Base-by-base conservation (phyloP, 2,329 filamentous ascomycete species). In the Venturia oleaginea region DNA sequence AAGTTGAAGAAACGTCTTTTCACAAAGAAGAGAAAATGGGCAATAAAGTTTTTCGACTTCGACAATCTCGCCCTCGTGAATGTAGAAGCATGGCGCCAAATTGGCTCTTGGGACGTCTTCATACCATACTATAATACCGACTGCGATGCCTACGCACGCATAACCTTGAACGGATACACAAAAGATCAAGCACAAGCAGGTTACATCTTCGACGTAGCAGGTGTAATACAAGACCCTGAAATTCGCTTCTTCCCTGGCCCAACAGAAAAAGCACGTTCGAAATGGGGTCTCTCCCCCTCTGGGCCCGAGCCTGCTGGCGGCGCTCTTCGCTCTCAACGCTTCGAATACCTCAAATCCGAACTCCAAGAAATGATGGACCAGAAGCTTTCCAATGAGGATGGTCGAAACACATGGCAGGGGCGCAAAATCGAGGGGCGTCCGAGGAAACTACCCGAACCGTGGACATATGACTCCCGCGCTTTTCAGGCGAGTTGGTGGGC, bases 61-160 rank as follows among this genome's bases (percentile, higher is more conserved):
- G 83, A 86, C 69, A 80, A 82, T 67, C 75, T 86, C 2, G 78
- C 82, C 1, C 74, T 85, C 1, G 81, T 86, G 51, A 85, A 86
- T 68, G 80, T 80, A 13, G 74, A 71, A 8, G 79, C 82, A 0
- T 80, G 80, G 68, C 76, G 80, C 66, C 76, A 78, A 55, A 76
- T 84, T 8, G 78, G 83, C 24, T 81, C 77, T 0, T 86, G 83
- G 81, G 84, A 86, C 69, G 80, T 80, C 0, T 72, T 81, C 65
- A 84, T 86, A 48, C 81, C 83, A 0, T 86, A 81, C 68, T 85
- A 85, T 70, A 76, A 79, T 66, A 83, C 79, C 40, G 83, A 86
- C 69, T 85, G 67, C 63, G 67, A 68, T 32, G 64, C 69, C n/a
- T 79, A 86, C 68, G 81, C 84, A 40, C 66, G 67, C 22, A 38